phyloP scores from a whole-genome alignment of 148 eudicot species.

The Cornus suecica region DNA sequence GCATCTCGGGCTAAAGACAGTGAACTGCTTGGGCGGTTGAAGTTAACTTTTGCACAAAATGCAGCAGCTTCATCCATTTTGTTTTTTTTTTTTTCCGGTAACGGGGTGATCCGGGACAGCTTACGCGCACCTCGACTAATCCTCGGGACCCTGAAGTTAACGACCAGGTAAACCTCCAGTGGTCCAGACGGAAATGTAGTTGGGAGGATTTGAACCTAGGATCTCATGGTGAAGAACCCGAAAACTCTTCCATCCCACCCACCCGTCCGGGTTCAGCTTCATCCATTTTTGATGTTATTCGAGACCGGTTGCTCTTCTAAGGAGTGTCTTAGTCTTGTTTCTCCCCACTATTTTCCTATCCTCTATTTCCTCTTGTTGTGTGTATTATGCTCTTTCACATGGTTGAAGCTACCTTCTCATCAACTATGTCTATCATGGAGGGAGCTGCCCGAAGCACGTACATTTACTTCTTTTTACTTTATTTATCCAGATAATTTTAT shows the following conservation, averaged over 20 bases:
- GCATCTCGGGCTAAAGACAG: conserved; percentile 86
- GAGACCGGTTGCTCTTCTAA: conserved; percentile 58
- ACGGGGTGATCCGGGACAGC: too few relatives aligned
- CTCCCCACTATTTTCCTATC: not conserved
- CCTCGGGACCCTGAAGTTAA: too few relatives aligned
- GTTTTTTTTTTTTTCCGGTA: too few relatives aligned
- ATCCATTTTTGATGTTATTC: conserved; percentile 75
- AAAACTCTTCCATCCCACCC: too few relatives aligned
- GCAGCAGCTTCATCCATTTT: conserved; percentile 73
- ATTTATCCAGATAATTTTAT: not conserved
- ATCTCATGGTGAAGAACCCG: too few relatives aligned
- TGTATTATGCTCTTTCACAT: not conserved
- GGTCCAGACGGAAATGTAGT: too few relatives aligned
- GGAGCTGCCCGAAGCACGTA: not conserved
- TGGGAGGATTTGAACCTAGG: too few relatives aligned
- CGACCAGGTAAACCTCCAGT: too few relatives aligned
- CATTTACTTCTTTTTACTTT: too few relatives aligned
- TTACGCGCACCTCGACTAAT: too few relatives aligned
- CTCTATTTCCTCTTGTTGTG: not conserved
- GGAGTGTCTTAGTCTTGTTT: conserved; percentile 50
- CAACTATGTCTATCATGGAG: not conserved
- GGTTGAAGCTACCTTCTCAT: not conserved
- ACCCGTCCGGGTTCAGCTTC: too few relatives aligned
- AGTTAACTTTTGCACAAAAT: conserved; percentile 73
- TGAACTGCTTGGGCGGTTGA: conserved; percentile 75